A percentile compares a stretch with the other conserved stretches of the same genome.
Conservation (phyloP, 805 yeast genomes). For the Vanderwaltozyma polyspora region DNA sequence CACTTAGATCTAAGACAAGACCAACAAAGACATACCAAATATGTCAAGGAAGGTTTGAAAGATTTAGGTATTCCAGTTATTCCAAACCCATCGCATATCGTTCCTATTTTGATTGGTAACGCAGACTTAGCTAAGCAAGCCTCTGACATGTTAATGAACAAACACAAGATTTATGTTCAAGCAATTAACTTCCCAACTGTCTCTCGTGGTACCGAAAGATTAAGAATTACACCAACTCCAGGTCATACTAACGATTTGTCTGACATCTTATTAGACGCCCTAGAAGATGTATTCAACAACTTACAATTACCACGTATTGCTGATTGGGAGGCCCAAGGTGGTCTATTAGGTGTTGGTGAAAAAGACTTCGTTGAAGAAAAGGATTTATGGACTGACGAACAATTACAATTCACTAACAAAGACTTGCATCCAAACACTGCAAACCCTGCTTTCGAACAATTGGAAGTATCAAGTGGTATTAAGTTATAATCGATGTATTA, state of each 20-base stretch:
- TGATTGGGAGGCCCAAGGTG: conserved; percentile 75
- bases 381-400: conserved; percentile 83
- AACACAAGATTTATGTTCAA: conserved; percentile 87
- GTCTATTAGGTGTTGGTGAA: conserved; percentile 84
- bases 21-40: conserved; percentile 78
- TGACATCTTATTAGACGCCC: conserved; percentile 63
- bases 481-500: too few species aligned
- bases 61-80: conserved; percentile 82
- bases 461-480: conserved; percentile 63
- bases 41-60: conserved; percentile 64
- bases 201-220: conserved; percentile 87
- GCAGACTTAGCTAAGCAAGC: conserved; percentile 88
- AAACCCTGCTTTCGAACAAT: conserved; percentile 49
- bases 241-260: conserved; percentile 76
- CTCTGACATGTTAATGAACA: conserved; percentile 74
- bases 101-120: conserved; percentile 89
- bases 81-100: conserved; percentile 96
- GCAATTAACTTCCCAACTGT: conserved; percentile 98
- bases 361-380: conserved; percentile 34
- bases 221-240: conserved; percentile 98
- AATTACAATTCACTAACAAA: conserved; percentile 49
- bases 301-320: conserved; percentile 61
- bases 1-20: conserved; percentile 66
- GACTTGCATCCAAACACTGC: conserved; percentile 58
- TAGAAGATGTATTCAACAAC: conserved; percentile 70